phyloP scores from a whole-genome alignment of 2,329 filamentous ascomycete genomes.

The Aspergillus sp. region DNA sequence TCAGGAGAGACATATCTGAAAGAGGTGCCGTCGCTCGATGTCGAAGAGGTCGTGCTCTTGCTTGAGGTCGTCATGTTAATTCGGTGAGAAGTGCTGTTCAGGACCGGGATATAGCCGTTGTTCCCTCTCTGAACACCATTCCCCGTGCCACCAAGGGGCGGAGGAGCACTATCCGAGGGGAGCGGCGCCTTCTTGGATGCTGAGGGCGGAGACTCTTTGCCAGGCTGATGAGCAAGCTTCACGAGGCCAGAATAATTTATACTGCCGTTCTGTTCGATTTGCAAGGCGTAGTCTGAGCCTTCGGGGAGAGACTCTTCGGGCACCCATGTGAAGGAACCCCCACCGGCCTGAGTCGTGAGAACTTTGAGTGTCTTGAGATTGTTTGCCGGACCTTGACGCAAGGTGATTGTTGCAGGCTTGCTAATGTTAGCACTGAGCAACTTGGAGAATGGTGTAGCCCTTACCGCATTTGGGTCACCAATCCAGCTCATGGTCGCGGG shows the following conservation, averaged over 20 bases:
- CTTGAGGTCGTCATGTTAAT: slow-evolving; percentile 20
- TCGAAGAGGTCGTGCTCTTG: slow-evolving; percentile 21
- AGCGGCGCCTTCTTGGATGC: slow-evolving; percentile 11
- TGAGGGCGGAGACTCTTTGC: slow-evolving; percentile 11
- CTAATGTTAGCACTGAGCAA: slow-evolving; percentile 21
- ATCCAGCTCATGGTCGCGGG: slow-evolving; percentile 55
- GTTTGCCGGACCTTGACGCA: slow-evolving; percentile 57
- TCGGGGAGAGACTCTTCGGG: slow-evolving; percentile 49
- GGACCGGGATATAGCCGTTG: slow-evolving; percentile 25
- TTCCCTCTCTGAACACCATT: slow-evolving; percentile 24
- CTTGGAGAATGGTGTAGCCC: not conserved
- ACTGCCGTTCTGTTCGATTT: slow-evolving; percentile 58
- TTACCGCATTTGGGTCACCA: slow-evolving; percentile 46
- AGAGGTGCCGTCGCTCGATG: slow-evolving; percentile 21
- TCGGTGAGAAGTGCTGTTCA: slow-evolving; percentile 15
- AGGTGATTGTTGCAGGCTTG: slow-evolving; percentile 59
- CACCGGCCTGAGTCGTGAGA: slow-evolving; percentile 52
- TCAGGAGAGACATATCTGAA: slow-evolving; percentile 18
- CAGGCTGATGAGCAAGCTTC: slow-evolving; percentile 43
- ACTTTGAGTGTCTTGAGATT: slow-evolving; percentile 57
- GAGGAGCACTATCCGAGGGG: slow-evolving; percentile 19
- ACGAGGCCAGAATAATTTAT: slow-evolving; percentile 63
- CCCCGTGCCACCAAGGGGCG: slow-evolving; percentile 14
- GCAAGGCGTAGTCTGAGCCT: slow-evolving; percentile 60
- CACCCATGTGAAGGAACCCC: slow-evolving; percentile 57